phyloP scores from a whole-genome alignment of 2,329 filamentous ascomycete genomes.

The Penicillium glabrum region DNA sequence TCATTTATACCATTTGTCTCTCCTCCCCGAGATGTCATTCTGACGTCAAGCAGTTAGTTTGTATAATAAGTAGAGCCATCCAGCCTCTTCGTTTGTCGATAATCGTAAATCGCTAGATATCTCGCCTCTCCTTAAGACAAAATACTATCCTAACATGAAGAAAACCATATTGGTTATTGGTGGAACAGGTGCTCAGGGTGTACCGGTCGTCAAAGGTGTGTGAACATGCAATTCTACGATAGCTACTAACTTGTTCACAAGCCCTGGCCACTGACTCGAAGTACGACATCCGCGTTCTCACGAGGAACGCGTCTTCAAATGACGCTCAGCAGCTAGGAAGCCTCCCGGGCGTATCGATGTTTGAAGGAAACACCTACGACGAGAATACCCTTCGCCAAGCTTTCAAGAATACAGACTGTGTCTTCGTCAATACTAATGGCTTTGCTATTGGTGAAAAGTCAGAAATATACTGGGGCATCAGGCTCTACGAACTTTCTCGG shows the following conservation, averaged over 20 bases:
- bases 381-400: constrained; percentile 41
- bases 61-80: too few relatives aligned
- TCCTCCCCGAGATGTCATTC: too few relatives aligned
- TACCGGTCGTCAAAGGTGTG: constrained; percentile 48
- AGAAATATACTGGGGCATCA: constrained; percentile 37
- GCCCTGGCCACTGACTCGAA: neutral
- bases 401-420: constrained; percentile 47
- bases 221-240: constrained; percentile 17
- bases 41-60: too few relatives aligned
- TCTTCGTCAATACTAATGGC: constrained; percentile 55
- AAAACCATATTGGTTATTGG: constrained; percentile 53
- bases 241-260: neutral
- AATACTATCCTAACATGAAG: too few relatives aligned
- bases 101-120: too few relatives aligned
- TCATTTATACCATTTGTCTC: too few relatives aligned
- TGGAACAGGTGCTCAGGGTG: constrained; percentile 54
- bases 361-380: constrained; percentile 48
- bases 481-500: constrained; percentile 45
- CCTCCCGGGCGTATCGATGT: constrained; percentile 51
- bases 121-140: too few relatives aligned
- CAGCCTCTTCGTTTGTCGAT: too few relatives aligned
- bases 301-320: constrained; percentile 44
- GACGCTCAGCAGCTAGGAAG: constrained; percentile 37
- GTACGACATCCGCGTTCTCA: constrained; percentile 45
- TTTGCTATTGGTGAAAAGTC: constrained; percentile 44